phyloP scores from a whole-genome alignment of 176 grass and related monocot genomes.

The Alloteropsis semialata region DNA sequence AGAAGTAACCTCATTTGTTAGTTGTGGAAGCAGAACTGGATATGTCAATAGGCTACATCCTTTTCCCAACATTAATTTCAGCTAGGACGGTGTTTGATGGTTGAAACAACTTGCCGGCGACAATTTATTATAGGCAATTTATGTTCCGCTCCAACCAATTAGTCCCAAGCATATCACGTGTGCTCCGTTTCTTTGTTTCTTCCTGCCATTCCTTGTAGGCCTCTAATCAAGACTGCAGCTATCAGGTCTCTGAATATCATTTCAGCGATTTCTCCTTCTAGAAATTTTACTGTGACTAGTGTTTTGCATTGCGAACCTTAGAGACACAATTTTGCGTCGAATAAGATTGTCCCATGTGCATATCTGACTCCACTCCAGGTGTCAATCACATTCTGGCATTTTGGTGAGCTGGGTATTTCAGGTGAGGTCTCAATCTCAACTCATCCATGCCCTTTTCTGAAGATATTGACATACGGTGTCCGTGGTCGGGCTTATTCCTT shows the following conservation, averaged over 20 bases:
- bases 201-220: constrained; percentile 2
- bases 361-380: background rate
- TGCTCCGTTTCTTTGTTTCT: constrained; percentile 1
- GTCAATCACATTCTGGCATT: background rate
- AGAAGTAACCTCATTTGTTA: constrained; percentile 14
- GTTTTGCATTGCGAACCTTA: background rate
- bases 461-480: background rate
- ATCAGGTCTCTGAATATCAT: background rate
- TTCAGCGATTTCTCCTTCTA: background rate
- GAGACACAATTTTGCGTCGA: background rate
- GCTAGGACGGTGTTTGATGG: constrained; percentile 11
- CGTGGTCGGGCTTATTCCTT: background rate
- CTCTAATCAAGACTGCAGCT: constrained; percentile 1
- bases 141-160: background rate
- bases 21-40: background rate
- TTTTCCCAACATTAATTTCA: background rate
- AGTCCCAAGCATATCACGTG: background rate
- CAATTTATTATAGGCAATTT: background rate
- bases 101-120: background rate
- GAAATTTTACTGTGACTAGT: background rate
- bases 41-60: background rate
- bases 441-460: background rate
- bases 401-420: background rate
- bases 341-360: background rate
- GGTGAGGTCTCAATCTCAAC: no score